Conservation (phyloP, 2,329 filamentous ascomycete genomes). For the Fusarium veterinarium region DNA sequence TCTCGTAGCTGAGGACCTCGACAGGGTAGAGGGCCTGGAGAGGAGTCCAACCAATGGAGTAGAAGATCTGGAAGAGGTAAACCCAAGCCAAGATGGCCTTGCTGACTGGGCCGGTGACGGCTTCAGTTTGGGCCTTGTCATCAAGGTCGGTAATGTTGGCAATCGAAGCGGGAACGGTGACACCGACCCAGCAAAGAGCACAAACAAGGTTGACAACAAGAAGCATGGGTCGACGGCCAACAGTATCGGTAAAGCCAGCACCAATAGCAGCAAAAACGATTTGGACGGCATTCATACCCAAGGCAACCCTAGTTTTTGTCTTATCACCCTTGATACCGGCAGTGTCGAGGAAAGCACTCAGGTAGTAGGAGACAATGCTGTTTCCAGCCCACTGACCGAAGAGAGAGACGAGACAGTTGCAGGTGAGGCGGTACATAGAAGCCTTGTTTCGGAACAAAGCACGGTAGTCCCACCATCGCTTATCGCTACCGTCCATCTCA, state of each 20-base stretch:
- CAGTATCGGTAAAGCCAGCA: slow-evolving; percentile 59
- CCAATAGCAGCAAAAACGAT: slow-evolving; percentile 61
- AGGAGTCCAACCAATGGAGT: slow-evolving; percentile 56
- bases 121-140: slow-evolving; percentile 38
- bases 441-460: slow-evolving; percentile 55
- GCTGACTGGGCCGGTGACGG: slow-evolving; percentile 49
- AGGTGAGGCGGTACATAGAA: slow-evolving; percentile 57
- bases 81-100: slow-evolving; percentile 61
- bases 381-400: slow-evolving; percentile 62
- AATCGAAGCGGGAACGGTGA: slow-evolving; percentile 58
- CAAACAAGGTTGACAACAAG: slow-evolving; percentile 59
- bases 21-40: slow-evolving; percentile 61
- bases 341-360: slow-evolving; percentile 60
- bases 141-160: slow-evolving; percentile 47
- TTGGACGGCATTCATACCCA: slow-evolving; percentile 61
- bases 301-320: too few relatives aligned
- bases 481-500: slow-evolving; percentile 58
- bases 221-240: slow-evolving; percentile 64
- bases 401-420: slow-evolving; percentile 56
- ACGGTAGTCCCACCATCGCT: slow-evolving; percentile 61
- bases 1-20: slow-evolving; percentile 65
- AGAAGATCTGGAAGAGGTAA: slow-evolving; percentile 49
- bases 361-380: slow-evolving; percentile 60
- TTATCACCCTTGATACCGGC: slow-evolving; percentile 62
- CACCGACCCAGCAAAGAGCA: slow-evolving; percentile 60